A percentile compares a stretch with the other conserved stretches of the same genome.
Conservation (phyloP, 2,329 filamentous ascomycete species). For the Myotisia sp. region DNA sequence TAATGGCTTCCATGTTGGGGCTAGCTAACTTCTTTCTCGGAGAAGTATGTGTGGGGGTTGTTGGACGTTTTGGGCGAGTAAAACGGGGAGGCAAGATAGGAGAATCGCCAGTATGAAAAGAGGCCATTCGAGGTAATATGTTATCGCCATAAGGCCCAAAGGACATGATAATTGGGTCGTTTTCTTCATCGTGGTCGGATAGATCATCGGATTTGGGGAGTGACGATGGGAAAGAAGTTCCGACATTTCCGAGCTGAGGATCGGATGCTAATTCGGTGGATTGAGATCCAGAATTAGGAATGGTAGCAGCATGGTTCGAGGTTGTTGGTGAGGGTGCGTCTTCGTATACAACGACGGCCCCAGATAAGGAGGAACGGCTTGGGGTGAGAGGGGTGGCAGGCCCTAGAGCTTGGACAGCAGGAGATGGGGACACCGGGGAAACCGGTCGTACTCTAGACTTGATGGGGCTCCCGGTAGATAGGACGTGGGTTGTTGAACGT, state of each 20-base stretch:
- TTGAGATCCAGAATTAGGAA: slow-evolving; percentile 18
- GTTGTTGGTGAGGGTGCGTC: slow-evolving; percentile 46
- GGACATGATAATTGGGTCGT: slow-evolving; percentile 81
- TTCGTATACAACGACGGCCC: slow-evolving; percentile 53
- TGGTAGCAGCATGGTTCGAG: slow-evolving; percentile 21
- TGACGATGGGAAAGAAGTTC: slow-evolving; percentile 23
- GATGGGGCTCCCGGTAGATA: slow-evolving; percentile 32
- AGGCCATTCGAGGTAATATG: slow-evolving; percentile 65
- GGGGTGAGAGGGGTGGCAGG: slow-evolving; percentile 31
- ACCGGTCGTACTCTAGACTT: slow-evolving; percentile 48
- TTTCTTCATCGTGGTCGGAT: slow-evolving; percentile 71
- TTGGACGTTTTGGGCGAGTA: slow-evolving; percentile 9
- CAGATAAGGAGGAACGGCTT: slow-evolving; percentile 30
- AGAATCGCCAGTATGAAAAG: slow-evolving; percentile 53
- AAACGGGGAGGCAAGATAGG: slow-evolving; percentile 36
- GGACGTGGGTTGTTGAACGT: slow-evolving; percentile 14
- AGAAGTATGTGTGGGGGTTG: slow-evolving; percentile 16
- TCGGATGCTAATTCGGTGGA: slow-evolving; percentile 23
- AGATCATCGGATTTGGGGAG: slow-evolving; percentile 44
- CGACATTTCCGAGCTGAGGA: slow-evolving; percentile 17
- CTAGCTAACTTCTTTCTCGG: slow-evolving; percentile 17
- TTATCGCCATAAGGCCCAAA: slow-evolving; percentile 85
- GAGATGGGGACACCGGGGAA: slow-evolving; percentile 65
- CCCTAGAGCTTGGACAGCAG: slow-evolving; percentile 36
- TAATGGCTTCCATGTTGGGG: slow-evolving; percentile 21